Evolutionary conservation across 306 rosid species (phyloP).

Genomic region (Sindora glabra): DNA sequence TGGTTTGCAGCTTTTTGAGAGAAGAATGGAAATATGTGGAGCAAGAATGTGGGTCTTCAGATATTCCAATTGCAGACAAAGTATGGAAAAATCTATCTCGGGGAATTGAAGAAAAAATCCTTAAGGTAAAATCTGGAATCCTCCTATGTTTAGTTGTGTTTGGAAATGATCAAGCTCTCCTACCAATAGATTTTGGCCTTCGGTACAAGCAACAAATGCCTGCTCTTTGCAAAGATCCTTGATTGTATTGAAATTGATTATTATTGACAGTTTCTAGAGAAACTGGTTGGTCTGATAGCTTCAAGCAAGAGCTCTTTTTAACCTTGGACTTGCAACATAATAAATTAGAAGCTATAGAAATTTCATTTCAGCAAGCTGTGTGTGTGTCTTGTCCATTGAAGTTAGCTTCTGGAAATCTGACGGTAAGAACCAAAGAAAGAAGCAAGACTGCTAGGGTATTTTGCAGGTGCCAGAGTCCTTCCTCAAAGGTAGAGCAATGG

Average conservation of each 20-base stretch:
- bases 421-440: too few species aligned
- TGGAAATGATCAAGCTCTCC: conserved; percentile 1
- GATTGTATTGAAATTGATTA: background rate
- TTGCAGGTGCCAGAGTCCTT: too few species aligned
- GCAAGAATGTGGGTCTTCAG: conserved; percentile 29
- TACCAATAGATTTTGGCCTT: background rate
- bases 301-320: conserved; percentile 1
- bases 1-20: conserved; percentile 53
- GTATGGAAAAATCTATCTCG: conserved; percentile 72
- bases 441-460: too few species aligned
- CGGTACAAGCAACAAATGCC: background rate
- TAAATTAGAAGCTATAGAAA: too few species aligned
- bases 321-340: background rate
- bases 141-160: background rate
- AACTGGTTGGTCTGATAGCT: background rate
- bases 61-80: conserved; percentile 53
- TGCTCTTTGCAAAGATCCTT: background rate
- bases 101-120: conserved; percentile 46
- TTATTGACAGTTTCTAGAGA: background rate
- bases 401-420: too few species aligned
- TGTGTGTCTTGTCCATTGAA: too few species aligned
- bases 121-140: conserved; percentile 38
- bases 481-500: too few species aligned
- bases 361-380: too few species aligned
- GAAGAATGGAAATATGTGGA: conserved; percentile 68